phyloP scores from a whole-genome alignment of 306 rosid genomes.

The Fragaria nilgerrensis region DNA sequence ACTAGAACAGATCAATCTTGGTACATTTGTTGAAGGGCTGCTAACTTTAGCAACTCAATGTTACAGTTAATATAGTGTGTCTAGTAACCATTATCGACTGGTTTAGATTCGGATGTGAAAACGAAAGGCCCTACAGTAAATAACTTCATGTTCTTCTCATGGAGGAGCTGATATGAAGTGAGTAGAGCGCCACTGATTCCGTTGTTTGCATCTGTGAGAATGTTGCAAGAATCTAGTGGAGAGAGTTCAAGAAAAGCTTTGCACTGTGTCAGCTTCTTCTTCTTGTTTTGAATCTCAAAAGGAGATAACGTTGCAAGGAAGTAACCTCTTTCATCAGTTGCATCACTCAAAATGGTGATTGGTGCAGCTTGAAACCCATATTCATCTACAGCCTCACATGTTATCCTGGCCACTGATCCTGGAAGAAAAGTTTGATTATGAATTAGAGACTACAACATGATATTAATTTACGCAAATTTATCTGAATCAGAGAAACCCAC shows the following conservation, averaged over 20 bases:
- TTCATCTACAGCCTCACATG: slow-evolving; percentile 38
- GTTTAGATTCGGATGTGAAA: slow-evolving; percentile 24
- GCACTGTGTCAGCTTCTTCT: slow-evolving; percentile 37
- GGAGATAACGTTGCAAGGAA: slow-evolving; percentile 50
- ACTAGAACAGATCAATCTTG: background rate
- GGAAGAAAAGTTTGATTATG: background rate
- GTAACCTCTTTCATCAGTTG: slow-evolving; percentile 42
- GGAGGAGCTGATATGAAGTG: slow-evolving; percentile 41
- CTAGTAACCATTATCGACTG: slow-evolving; percentile 21
- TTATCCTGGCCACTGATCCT: slow-evolving; percentile 53
- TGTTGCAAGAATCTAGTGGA: slow-evolving; percentile 33
- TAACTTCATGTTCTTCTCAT: slow-evolving; percentile 34
- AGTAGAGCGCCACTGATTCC: slow-evolving; percentile 45
- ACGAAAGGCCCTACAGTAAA: slow-evolving; percentile 48
- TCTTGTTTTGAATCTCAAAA: slow-evolving; percentile 33
- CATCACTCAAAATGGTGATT: slow-evolving; percentile 40
- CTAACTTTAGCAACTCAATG: background rate
- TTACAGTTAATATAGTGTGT: too few relatives aligned
- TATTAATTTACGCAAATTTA: background rate
- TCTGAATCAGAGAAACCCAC: background rate
- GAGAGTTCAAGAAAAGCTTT: slow-evolving; percentile 49
- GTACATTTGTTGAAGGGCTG: background rate
- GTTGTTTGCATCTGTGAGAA: slow-evolving; percentile 43
- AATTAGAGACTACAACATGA: background rate
- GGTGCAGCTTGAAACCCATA: slow-evolving; percentile 38